A percentile compares a stretch with the other conserved stretches of the same genome.
These are phyloP conservation scores for Coprinopsis sp. DNA, from an alignment of 768 basidiomycete genomes.

Conservation along the genomic window DNA sequence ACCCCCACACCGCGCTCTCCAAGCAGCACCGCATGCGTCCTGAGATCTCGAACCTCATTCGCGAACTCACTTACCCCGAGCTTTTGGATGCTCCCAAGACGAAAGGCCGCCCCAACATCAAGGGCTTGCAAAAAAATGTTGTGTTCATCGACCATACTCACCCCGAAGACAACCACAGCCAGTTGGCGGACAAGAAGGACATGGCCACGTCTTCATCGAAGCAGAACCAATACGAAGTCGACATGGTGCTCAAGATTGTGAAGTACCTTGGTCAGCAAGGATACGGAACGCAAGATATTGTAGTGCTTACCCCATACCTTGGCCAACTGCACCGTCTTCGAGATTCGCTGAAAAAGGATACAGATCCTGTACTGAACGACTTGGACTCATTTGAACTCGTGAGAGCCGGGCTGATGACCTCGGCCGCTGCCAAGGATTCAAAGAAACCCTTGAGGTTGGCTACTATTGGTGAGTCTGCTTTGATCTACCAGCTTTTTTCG, in stretches of 20 bases:
- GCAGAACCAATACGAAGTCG: constrained; percentile 53
- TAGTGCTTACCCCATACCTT: constrained; percentile 65
- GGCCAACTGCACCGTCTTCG: constrained; percentile 57
- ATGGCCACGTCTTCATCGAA: constrained; percentile 49
- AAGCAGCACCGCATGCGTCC: constrained; percentile 73
- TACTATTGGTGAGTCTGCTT: constrained; percentile 50
- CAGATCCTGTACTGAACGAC: constrained; percentile 61
- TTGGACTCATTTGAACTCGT: constrained; percentile 56
- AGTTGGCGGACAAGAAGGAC: constrained; percentile 43
- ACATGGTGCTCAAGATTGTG: constrained; percentile 64
- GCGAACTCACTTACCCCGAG: constrained; percentile 60
- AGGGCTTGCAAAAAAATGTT: constrained; percentile 52
- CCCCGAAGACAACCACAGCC: constrained; percentile 44
- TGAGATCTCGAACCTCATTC: constrained; percentile 60
- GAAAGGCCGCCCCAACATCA: constrained; percentile 42
- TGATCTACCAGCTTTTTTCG: neutral
- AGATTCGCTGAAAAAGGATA: constrained; percentile 38
- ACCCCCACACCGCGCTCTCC: constrained; percentile 53
- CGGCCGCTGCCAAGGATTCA: constrained; percentile 30
- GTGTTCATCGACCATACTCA: constrained; percentile 58
- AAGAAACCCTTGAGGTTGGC: constrained; percentile 52
- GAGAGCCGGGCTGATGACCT: constrained; percentile 48
- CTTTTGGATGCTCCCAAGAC: constrained; percentile 54
- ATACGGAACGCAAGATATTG: constrained; percentile 55
- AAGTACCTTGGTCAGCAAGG: constrained; percentile 66